Base-by-base conservation (phyloP, 139 green algal species). In the Chlamydomonas schloesseri region DNA sequence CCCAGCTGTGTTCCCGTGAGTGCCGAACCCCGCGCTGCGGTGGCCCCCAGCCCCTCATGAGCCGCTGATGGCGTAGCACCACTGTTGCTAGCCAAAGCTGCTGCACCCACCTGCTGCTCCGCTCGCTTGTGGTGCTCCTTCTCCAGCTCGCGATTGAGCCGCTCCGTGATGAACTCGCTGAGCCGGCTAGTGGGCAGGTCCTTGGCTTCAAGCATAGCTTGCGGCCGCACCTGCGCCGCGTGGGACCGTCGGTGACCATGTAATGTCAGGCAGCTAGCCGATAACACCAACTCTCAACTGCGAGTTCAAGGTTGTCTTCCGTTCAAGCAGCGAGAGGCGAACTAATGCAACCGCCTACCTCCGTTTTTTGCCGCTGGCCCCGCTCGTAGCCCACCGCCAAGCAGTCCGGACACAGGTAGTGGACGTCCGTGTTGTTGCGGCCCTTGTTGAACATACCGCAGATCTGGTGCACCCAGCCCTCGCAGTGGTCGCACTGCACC, bases 391-490 rank as follows among this genome's bases (percentile, higher is more conserved):
- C 91, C 87, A 92, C 73, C 18, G 94, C 83, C 36, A 98, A 92
- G 92, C 98, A 99, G 42, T 94, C 82, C 3, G 98, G 98, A 92
- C 98, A 99, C 55, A 97, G 91, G 92, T 98, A 99, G 88, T 96
- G 93, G 26, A 89, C 90, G 53, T 97, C 92, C 47, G 95, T 90
- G 75, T 97, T 93, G 91, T 99, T 99, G 82, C 94, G 93, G 10
- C 96, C 93, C 81, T 97, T 96, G 92, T 99, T 99, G 93, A 99
- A 99, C 20, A 99, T 90, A 33, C 96, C 97, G 88, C 98, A 99
- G 50, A 99, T 95, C 91, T 98, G 92, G 91, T 99, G 98, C 85
- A 99, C 94, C 98, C 98, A 99, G 70, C 90, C 81, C 58, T 99
- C 87, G 93, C 98, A 99, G 64, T 87, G 60, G 90, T 99, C 97